phyloP scores from a whole-genome alignment of 2,329 filamentous ascomycete species.

The Knoxdaviesia capensis region DNA sequence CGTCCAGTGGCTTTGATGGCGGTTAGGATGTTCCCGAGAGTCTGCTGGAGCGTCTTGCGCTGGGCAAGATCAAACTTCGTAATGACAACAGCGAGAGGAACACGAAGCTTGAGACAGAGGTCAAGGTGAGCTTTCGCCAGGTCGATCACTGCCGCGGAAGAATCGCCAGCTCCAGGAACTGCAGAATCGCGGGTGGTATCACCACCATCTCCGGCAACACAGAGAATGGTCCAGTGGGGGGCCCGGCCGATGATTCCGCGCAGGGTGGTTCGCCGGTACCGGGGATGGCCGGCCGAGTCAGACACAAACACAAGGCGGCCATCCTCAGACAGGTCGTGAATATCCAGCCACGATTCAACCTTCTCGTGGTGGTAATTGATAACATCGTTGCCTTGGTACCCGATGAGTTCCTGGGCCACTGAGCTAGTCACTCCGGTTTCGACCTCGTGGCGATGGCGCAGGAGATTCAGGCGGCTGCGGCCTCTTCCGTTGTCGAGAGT shows the following conservation, averaged over 20 bases:
- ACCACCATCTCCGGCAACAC: conserved; percentile 61
- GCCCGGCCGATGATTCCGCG: conserved; percentile 88
- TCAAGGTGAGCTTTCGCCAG: conserved; percentile 64
- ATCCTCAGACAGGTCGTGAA: conserved; percentile 56
- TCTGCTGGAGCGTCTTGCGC: conserved; percentile 46
- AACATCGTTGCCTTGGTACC: conserved; percentile 44
- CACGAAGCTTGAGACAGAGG: conserved; percentile 59
- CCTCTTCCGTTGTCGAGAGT: conserved; percentile 82
- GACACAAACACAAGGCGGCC: conserved; percentile 73
- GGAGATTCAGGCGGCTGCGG: conserved; percentile 66
- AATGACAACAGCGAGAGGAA: conserved; percentile 64
- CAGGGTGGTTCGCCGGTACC: conserved; percentile 75
- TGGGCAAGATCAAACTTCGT: conserved; percentile 84
- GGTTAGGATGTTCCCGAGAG: conserved; percentile 53
- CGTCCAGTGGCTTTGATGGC: conserved; percentile 57
- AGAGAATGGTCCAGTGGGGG: conserved; percentile 82
- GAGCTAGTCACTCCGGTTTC: conserved; percentile 84
- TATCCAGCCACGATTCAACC: conserved; percentile 84
- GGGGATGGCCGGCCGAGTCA: conserved; percentile 78
- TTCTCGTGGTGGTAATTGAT: conserved; percentile 77
- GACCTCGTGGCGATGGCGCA: conserved; percentile 89
- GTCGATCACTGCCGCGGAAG: conserved; percentile 26
- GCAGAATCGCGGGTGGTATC: conserved; percentile 17
- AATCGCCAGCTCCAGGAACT: neutral
- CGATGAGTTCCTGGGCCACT: conserved; percentile 80